phyloP scores from a whole-genome alignment of 768 basidiomycete species.

The Albatrellus ellisii region DNA sequence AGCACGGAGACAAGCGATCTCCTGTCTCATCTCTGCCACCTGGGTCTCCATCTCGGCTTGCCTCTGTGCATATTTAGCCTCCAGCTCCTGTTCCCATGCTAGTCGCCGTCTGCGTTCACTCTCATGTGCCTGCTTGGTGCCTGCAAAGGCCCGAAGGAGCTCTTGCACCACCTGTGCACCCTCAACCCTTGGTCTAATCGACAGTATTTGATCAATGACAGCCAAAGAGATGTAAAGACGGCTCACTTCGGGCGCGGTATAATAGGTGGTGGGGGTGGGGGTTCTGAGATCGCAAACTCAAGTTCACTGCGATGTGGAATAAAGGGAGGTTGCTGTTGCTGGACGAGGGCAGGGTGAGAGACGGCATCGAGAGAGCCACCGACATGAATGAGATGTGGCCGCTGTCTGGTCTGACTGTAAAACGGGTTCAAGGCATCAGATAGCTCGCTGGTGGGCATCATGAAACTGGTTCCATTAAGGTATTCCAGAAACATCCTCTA shows the following conservation, averaged over 20 bases:
- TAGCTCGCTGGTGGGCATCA: constrained; percentile 60
- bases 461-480: not conserved
- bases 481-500: not conserved
- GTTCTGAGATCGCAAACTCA: constrained; percentile 44
- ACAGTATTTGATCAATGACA: not conserved
- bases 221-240: not conserved
- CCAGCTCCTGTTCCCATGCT: constrained; percentile 62
- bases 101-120: constrained; percentile 43
- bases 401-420: constrained; percentile 26
- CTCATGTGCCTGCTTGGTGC: constrained; percentile 46
- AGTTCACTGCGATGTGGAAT: constrained; percentile 52
- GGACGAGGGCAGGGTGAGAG: not conserved
- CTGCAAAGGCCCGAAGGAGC: constrained; percentile 42
- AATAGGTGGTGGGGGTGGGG: constrained; percentile 18
- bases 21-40: constrained; percentile 40
- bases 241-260: constrained; percentile 18
- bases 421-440: constrained; percentile 70
- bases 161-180: constrained; percentile 40
- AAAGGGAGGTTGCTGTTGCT: constrained; percentile 4
- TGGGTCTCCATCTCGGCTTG: constrained; percentile 48
- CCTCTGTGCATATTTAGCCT: constrained; percentile 38
- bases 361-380: too few relatives aligned
- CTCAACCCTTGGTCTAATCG: constrained; percentile 7
- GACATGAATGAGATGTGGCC: constrained; percentile 8
- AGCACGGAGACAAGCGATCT: constrained; percentile 33